A percentile compares a stretch with the other conserved stretches of the same genome.
Evolutionary conservation across 345 rosid genomes (phyloP).

Genomic region (Populus alba): DNA sequence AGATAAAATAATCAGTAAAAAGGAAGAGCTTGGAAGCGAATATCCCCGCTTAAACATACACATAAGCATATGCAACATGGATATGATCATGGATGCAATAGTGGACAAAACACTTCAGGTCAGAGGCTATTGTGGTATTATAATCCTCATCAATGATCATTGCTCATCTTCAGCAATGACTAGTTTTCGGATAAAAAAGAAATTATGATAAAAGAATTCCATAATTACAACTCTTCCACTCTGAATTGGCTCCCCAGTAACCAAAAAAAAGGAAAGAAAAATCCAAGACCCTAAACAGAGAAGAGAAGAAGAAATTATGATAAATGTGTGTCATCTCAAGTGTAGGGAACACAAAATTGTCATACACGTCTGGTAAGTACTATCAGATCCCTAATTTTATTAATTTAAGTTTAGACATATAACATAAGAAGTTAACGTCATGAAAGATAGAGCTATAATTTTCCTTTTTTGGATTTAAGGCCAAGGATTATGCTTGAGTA

Average conservation of each 20-base stretch:
- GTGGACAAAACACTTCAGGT: not conserved
- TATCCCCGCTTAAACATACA: not conserved
- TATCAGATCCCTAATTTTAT: too few species aligned
- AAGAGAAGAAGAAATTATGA: not conserved
- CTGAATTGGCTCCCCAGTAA: not conserved
- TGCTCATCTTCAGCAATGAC: not conserved
- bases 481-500: too few species aligned
- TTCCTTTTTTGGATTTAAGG: too few species aligned
- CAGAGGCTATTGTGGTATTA: not conserved
- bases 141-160: not conserved
- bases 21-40: not conserved
- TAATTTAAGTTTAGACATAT: too few species aligned
- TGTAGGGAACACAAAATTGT: too few species aligned
- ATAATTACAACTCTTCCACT: not conserved
- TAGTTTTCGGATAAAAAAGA: not conserved
- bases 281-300: not conserved
- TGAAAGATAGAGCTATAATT: too few species aligned
- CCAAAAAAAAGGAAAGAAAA: not conserved
- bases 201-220: not conserved
- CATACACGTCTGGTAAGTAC: too few species aligned
- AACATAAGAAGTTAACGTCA: too few species aligned
- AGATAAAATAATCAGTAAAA: not conserved
- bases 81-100: not conserved
- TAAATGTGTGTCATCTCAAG: too few species aligned
- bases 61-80: not conserved